Evolutionary conservation across 139 green algal species (phyloP), one percentile per base, ranked within the genome.

Genomic region (Nannochloris sp.): DNA sequence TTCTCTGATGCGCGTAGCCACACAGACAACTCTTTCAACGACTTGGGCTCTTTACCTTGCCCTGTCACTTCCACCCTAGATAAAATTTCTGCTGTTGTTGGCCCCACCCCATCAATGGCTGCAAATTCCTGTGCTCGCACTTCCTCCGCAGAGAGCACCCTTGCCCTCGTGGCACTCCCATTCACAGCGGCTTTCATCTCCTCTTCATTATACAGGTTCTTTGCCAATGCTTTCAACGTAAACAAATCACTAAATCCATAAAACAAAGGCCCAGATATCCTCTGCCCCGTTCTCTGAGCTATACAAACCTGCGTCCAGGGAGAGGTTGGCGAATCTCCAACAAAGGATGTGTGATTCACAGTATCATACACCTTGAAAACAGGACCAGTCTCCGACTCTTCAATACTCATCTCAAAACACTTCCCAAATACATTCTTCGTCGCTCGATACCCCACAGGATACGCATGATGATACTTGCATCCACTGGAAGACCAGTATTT

Each of bases 381-480:
- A 33, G 77, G 77, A 1, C 69, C 66, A 6, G 31, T 14, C 0
- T 58, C 23, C 0, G 75, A 67, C 14, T 33, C 50, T 28, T 70
- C 63, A 5, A 85, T 82, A 13, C 14, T 10, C 72, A 80, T 81
- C 33, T 71, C 68, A 10, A 60, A 85, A 2, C 20, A 51, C 11
- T 67, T 55, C 13, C 68, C 72, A 72, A 81, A 83, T 36, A 60
- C 3, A 17, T 49, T 28, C 62, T 83, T 83, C 30, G 49, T 68
- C 33, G 78, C 78, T 2, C 57, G 30, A 65, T 83, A 85, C 0
- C 78, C 78, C 25, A 79, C 65, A 2, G 76, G 72, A 51, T 83
- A 85, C 13, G 78, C 65, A 31, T 85, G 78, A 48, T 83, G 78
- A 56, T 69, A 80, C 10, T 78, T 55, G 67, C 76, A 83, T 45